These are phyloP conservation scores for Lactarius pseudohatsudake DNA, from an alignment of 768 basidiomycete species.

Conservation along the genomic window DNA sequence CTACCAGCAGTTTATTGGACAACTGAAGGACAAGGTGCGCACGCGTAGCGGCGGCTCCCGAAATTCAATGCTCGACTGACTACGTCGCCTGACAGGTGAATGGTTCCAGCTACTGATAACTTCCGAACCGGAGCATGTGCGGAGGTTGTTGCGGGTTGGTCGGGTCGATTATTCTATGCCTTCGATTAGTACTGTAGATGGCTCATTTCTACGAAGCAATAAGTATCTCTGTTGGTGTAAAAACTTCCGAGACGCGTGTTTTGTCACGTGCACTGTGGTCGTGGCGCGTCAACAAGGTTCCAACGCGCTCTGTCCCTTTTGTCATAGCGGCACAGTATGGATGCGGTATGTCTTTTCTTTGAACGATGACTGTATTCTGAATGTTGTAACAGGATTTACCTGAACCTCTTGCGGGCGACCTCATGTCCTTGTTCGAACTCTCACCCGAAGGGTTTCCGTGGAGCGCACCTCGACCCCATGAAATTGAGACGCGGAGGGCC, in stretches of 20 bases:
- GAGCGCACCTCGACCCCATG: constrained; percentile 49
- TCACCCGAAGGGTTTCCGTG: constrained; percentile 57
- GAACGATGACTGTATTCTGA: constrained; percentile 1
- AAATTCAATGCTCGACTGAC: constrained; percentile 18
- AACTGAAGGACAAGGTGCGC: constrained; percentile 84
- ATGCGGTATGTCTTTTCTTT: constrained; percentile 13
- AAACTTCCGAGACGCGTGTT: background rate
- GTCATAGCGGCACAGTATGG: background rate
- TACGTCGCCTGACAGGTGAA: constrained; percentile 26
- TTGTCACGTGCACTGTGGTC: background rate
- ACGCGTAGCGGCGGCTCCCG: background rate
- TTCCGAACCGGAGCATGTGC: background rate
- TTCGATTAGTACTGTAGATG: constrained; percentile 23
- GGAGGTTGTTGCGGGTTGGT: background rate
- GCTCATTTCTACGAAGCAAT: constrained; percentile 1
- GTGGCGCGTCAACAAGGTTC: background rate
- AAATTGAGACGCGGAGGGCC: constrained; percentile 64
- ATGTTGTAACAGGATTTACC: constrained; percentile 14
- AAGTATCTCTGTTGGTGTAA: background rate
- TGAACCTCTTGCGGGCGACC: constrained; percentile 13
- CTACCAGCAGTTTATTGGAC: constrained; percentile 91
- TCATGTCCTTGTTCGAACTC: constrained; percentile 48
- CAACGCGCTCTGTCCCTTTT: background rate
- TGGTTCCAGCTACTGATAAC: constrained; percentile 30
- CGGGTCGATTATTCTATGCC: constrained; percentile 17